phyloP scores from a whole-genome alignment of 352 stramenopile genomes.

The Globisporangium irregulare region DNA sequence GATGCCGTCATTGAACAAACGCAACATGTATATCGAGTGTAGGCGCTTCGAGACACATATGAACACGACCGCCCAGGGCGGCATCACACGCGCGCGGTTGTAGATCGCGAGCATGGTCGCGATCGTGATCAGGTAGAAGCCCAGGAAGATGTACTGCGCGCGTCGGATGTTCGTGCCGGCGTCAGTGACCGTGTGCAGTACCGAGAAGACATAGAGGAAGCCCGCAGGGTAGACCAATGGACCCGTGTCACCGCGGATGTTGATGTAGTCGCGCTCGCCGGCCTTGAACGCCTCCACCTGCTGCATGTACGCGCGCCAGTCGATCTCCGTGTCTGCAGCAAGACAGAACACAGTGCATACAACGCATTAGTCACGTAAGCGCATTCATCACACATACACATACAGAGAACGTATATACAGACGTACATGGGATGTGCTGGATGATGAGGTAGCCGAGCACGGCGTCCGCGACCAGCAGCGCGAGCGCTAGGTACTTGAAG shows the following conservation, averaged over 20 bases:
- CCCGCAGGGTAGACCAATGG: slow-evolving; percentile 98
- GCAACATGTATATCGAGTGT: slow-evolving; percentile 98
- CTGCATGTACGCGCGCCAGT: slow-evolving; percentile 99
- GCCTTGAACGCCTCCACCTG: slow-evolving; percentile 92
- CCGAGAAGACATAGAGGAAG: slow-evolving; percentile 97
- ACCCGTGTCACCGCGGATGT: slow-evolving; percentile 95
- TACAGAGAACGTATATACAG: background rate
- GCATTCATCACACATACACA: background rate
- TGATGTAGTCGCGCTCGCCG: slow-evolving; percentile 94
- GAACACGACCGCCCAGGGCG: slow-evolving; percentile 88
- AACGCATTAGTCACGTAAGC: background rate
- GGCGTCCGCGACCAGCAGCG: slow-evolving; percentile 56
- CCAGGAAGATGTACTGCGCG: slow-evolving; percentile 94
- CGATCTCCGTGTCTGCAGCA: slow-evolving; percentile 96
- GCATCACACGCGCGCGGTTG: slow-evolving; percentile 68
- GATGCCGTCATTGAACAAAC: slow-evolving; percentile 98
- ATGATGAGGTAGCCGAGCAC: slow-evolving; percentile 76
- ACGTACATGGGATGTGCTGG: slow-evolving; percentile 71
- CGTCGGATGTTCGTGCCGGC: slow-evolving; percentile 74
- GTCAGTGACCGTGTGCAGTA: slow-evolving; percentile 91
- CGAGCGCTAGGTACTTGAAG: slow-evolving; percentile 60
- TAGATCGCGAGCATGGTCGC: slow-evolving; percentile 89
- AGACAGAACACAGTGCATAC: background rate
- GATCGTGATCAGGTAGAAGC: slow-evolving; percentile 93
- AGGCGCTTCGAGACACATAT: slow-evolving; percentile 94